Base-by-base conservation (phyloP, 257 asterid genomes). In the Pogostemon cablin region DNA sequence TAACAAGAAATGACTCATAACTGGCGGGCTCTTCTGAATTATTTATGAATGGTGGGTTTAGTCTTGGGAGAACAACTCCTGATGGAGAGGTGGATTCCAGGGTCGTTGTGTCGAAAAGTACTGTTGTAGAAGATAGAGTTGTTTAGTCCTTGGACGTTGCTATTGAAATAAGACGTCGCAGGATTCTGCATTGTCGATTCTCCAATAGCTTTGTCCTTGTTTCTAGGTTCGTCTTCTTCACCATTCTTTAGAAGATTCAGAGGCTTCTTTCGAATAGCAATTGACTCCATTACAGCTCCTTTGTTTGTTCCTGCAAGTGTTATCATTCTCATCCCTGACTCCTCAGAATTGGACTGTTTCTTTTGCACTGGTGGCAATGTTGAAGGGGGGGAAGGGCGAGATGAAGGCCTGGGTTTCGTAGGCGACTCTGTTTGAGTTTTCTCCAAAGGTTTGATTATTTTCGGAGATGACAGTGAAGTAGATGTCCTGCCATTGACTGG, bases 121-220 rank as follows among this genome's bases (percentile, higher is more conserved):
- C 78, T 43, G 37, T 82, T 75, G 72, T 42, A 81, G 40, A 90
- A 68, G 55, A 92, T 83, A 46, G 97, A 92, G 15, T 90, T 92
- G 83, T 92, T 92, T 32, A 86, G 55, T 17, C 95, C 98, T 81
- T 92, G 98, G 12, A 88, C 87, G 35, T 92, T 92, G 85, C 91
- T 86, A 77, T 92, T 90, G 43, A 87, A 73, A 65, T 74, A 81
- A 11, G 87, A 86, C 49, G 32, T 25, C 32, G 32, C 32, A 25
- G 32, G 32, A 25, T 25, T 25, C 32, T 57, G 80, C 66, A 41
- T 70, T 9, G 53, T 70, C 70, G 4, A 53, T 5, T 41, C 44
- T 25, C 79, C 79, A 7, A 62, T 58, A 55, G 54, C 65, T 62
- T 72, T 78, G 5, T 75, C 77, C 67, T 68, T 75, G 53, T 12